Evolutionary conservation across 805 yeast species (phyloP).

Genomic region (Kazachstania viticola): DNA sequence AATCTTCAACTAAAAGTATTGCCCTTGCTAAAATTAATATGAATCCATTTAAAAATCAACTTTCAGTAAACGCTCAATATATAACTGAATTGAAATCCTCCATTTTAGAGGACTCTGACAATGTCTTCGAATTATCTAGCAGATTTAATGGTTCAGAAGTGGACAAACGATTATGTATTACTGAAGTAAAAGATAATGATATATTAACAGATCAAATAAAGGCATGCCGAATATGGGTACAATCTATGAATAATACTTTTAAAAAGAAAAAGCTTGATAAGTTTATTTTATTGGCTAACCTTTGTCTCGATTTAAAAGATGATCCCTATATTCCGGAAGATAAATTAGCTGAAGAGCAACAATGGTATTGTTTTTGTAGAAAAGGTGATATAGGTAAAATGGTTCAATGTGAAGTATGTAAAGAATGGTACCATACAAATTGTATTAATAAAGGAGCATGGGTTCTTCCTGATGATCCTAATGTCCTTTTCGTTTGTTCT

Average conservation of each 20-base stretch:
- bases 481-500: conserved; percentile 40
- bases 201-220: conserved; percentile 5
- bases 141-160: conserved; percentile 21
- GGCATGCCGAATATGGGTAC: conserved; percentile 8
- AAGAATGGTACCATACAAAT: conserved; percentile 58
- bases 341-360: conserved; percentile 4
- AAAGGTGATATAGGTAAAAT: conserved; percentile 47
- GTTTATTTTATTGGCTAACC: conserved; percentile 3
- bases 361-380: conserved; percentile 50
- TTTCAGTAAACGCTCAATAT: conserved; percentile 8
- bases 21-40: conserved; percentile 6
- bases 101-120: conserved; percentile 3
- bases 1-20: conserved; percentile 7
- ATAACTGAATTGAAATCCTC: conserved; percentile 4
- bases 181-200: conserved; percentile 19
- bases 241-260: conserved; percentile 2
- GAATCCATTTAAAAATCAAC: conserved; percentile 7
- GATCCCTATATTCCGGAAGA: conserved; percentile 11
- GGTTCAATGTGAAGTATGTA: conserved; percentile 61
- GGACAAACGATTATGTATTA: conserved; percentile 25
- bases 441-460: conserved; percentile 38
- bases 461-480: conserved; percentile 21
- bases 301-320: conserved; percentile 13
- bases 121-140: conserved; percentile 4
- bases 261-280: conserved; percentile 4